Conservation (phyloP, 2,329 filamentous ascomycete genomes). For the Colletotrichum phormii region DNA sequence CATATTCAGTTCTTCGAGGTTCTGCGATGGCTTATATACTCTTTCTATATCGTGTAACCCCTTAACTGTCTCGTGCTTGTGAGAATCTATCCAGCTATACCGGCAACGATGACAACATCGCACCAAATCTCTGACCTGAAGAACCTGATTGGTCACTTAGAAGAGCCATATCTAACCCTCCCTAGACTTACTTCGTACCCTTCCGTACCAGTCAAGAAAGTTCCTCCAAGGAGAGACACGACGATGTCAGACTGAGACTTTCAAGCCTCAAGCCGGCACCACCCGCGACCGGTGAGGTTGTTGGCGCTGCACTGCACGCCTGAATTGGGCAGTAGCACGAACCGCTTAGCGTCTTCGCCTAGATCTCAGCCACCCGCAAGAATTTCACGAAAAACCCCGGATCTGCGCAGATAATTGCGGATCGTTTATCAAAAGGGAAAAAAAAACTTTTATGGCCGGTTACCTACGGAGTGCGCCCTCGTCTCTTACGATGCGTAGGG, state of each 20-base stretch:
- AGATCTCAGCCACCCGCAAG: neutral
- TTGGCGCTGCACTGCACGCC: too few relatives aligned
- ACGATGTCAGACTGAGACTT: neutral
- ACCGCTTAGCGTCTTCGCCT: neutral
- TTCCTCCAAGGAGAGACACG: neutral
- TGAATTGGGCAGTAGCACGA: neutral
- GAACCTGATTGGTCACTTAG: neutral
- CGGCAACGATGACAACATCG: slow-evolving; percentile 19
- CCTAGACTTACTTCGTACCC: neutral
- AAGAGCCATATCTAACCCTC: neutral
- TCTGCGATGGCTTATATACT: neutral
- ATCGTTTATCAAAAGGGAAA: neutral
- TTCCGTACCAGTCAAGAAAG: neutral
- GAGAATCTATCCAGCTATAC: neutral
- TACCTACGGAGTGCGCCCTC: too few relatives aligned
- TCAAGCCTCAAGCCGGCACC: neutral
- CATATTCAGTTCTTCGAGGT: too few relatives aligned
- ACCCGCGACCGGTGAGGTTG: neutral
- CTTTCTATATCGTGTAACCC: neutral
- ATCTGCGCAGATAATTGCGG: neutral
- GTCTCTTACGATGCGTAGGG: too few relatives aligned
- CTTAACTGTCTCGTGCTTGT: neutral
- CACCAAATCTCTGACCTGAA: neutral
- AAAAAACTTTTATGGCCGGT: neutral
- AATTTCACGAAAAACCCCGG: neutral